These are phyloP conservation scores for slime mould (Dictyostelium discoideum) DNA, from an alignment of 78 protist species.

Conservation along the genomic window DNA sequence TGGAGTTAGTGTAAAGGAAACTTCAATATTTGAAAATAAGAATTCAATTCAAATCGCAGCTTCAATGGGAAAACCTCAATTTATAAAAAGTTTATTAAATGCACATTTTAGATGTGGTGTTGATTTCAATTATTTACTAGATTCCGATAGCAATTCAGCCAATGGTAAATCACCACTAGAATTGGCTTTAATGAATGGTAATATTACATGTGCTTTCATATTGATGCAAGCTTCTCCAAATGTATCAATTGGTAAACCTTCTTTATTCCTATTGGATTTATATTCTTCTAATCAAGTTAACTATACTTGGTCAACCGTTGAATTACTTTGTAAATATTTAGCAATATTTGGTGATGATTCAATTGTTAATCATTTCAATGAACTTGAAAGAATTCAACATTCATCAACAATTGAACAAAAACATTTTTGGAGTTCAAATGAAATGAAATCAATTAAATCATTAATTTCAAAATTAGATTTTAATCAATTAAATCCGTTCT, in stretches of 20 bases:
- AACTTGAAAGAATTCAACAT: not conserved
- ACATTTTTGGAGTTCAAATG: not conserved
- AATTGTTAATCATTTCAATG: not conserved
- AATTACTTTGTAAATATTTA: not conserved
- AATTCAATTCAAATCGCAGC: slow-evolving; percentile 43
- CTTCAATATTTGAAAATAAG: not conserved
- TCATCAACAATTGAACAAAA: not conserved
- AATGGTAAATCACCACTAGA: slow-evolving; percentile 29
- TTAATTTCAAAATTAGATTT: not conserved
- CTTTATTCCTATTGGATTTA: not conserved
- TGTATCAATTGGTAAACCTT: not conserved
- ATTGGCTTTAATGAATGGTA: not conserved
- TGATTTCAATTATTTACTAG: not conserved
- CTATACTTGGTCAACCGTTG: slow-evolving; percentile 6
- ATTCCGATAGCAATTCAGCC: not conserved
- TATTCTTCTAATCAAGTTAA: not conserved
- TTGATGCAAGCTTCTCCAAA: slow-evolving; percentile 31
- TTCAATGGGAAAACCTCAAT: not conserved
- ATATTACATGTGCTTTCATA: not conserved
- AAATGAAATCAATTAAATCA: slow-evolving; percentile 1
- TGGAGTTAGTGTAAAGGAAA: slow-evolving; percentile 11
- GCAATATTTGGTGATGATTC: slow-evolving; percentile 34
- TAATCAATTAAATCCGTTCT: not conserved
- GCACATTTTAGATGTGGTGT: not conserved
- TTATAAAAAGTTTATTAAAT: slow-evolving; percentile 25